These are phyloP conservation scores for Coemansia sp. DNA, from an alignment of 192 early-diverging fungal species.

Conservation along the genomic window DNA sequence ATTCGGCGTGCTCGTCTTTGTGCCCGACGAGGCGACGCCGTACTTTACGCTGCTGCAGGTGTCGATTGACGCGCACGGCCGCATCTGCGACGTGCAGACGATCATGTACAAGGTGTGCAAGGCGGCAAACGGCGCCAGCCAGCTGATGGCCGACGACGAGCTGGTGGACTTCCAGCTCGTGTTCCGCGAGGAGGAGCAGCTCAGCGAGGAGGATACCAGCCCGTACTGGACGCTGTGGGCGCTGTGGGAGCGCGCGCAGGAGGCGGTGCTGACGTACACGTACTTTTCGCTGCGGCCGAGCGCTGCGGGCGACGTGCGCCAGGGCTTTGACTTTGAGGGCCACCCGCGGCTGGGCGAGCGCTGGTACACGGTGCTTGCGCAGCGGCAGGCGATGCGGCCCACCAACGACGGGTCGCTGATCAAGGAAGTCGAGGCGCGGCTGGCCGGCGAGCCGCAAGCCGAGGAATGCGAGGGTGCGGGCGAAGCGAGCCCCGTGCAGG, in stretches of 20 bases:
- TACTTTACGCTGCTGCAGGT: conserved; percentile 49
- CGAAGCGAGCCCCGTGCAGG: conserved; percentile 11
- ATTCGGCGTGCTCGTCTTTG: conserved; percentile 52
- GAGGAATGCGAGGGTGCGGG: neutral
- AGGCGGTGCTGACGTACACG: conserved; percentile 34
- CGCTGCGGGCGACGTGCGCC: neutral
- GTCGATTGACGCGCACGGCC: conserved; percentile 15
- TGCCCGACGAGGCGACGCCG: conserved; percentile 47
- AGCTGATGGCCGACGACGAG: conserved; percentile 51
- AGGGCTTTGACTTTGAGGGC: conserved; percentile 26
- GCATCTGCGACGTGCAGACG: conserved; percentile 22
- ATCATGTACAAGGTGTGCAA: conserved; percentile 50
- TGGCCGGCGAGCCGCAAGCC: neutral
- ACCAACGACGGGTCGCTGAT: conserved; percentile 28
- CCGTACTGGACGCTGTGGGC: conserved; percentile 50
- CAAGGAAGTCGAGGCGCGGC: conserved; percentile 37
- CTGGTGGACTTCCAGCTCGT: conserved; percentile 41
- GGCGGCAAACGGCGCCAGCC: conserved; percentile 42
- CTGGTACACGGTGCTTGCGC: conserved; percentile 40
- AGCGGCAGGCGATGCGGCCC: conserved; percentile 23
- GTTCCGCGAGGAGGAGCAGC: conserved; percentile 21
- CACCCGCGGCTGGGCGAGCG: conserved; percentile 40
- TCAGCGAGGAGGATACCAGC: conserved; percentile 14
- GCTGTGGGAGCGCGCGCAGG: conserved; percentile 48
- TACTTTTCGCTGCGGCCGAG: conserved; percentile 33